Evolutionary conservation across 495 filamentous ascomycete species (phyloP), one percentile per base, ranked within the genome.

Genomic region (Acidomyces sp.): DNA sequence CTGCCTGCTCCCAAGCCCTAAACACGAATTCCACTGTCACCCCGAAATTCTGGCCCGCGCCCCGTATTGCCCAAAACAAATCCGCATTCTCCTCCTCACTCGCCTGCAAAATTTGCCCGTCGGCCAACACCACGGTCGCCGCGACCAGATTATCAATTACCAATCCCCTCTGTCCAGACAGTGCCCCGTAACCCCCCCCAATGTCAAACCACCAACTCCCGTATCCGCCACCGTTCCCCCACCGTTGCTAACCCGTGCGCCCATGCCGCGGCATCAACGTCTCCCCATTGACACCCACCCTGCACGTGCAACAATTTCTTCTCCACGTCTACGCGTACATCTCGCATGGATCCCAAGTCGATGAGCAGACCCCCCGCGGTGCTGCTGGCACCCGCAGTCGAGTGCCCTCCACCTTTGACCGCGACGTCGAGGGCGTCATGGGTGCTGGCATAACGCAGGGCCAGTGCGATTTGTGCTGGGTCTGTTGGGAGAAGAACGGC

Each of bases 221-320:
- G 68, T 72, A 41, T 72, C 64, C 46, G 72, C 72, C 13, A 75
- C 71, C 0, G 71, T 76, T 4, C 74, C 74, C 3, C 74, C 3
- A 77, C 73, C 9, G 64, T 66, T 7, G 70, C 73, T 12, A 77
- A 55, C 13, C 64, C 67, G 41, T 69, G 55, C 29, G 62, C 49
- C 11, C 54, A 64, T 12, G 66, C 65, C 0, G 61, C 67, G 12
- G 57, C 56, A 44, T 78, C 72, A 34, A 79, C 69, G 38, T 76
- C 69, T 26, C 58, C 57, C 72, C 71, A 77, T 4, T 63, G 56
- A 21, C 59, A 60, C 22, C 75, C 75, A 21, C 73, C 74, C 46
- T 72, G 61, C 1, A 59, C 69, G 0, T 60, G 63, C 25, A 75
- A 56, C 3, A 62, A 69, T 29, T 64, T 69, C 0, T 39, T 46